Percentiles rank a stretch among this genome's conserved stretches.
These are phyloP conservation scores for Populus deltoides DNA, from an alignment of 345 rosid genomes.

Conservation along the genomic window DNA sequence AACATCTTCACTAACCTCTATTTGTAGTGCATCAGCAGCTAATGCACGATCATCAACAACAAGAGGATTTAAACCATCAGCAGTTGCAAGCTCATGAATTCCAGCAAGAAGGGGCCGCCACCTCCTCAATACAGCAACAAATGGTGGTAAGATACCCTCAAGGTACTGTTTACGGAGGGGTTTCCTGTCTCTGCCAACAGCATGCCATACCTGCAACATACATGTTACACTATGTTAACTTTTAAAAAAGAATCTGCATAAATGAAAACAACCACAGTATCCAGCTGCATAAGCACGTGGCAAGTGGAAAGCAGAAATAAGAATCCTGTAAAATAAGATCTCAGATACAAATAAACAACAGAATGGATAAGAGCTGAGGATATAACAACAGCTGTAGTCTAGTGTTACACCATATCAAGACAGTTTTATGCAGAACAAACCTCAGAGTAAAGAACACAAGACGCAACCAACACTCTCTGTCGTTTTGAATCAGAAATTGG, in stretches of 20 bases:
- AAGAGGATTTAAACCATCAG: constrained; percentile 98
- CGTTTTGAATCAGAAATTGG: constrained; percentile 96
- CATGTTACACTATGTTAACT: constrained; percentile 17
- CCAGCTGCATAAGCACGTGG: constrained; percentile 6
- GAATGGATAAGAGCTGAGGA: constrained; percentile 22
- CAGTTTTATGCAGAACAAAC: constrained; percentile 51
- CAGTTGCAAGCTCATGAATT: constrained; percentile 95
- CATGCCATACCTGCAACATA: constrained; percentile 83
- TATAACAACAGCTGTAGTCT: background rate
- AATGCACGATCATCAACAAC: constrained; percentile 86
- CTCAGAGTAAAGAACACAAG: constrained; percentile 98
- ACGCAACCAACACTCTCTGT: constrained; percentile 93
- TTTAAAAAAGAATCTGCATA: constrained; percentile 11
- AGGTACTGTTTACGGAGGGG: constrained; percentile 90
- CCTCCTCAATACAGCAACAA: constrained; percentile 93
- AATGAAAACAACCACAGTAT: constrained; percentile 14
- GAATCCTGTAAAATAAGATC: constrained; percentile 1
- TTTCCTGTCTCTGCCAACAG: constrained; percentile 78
- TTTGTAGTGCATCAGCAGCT: constrained; percentile 86
- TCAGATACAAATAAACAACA: constrained; percentile 10
- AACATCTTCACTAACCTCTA: constrained; percentile 57
- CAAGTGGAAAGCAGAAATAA: constrained; percentile 5
- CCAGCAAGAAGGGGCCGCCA: constrained; percentile 98
- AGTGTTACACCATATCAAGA: constrained; percentile 3
- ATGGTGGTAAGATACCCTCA: constrained; percentile 92